These are phyloP conservation scores for Metarhizium humberi DNA, from an alignment of 2,329 filamentous ascomycete genomes.

Conservation along the genomic window DNA sequence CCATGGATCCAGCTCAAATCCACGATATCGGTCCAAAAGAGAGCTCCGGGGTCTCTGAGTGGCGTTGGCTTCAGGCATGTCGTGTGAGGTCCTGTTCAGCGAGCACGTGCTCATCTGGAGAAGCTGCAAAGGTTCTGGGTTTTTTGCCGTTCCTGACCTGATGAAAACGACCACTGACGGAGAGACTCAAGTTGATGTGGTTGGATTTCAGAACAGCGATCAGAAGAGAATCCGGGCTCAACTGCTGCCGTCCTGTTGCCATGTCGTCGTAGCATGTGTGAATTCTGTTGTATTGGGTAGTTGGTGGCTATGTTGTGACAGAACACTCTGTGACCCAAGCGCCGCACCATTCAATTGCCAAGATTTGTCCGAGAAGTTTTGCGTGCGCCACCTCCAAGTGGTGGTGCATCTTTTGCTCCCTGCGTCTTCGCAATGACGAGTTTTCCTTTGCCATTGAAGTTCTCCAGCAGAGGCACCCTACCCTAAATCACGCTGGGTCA, in stretches of 20 bases:
- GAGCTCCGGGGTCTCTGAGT: not conserved
- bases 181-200: not conserved
- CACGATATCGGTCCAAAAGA: too few species aligned
- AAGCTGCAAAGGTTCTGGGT: not conserved
- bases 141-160: not conserved
- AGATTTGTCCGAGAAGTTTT: too few species aligned
- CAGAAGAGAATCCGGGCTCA: too few species aligned
- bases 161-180: not conserved
- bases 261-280: not conserved
- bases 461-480: too few species aligned
- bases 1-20: not conserved
- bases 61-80: not conserved
- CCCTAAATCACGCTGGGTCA: too few species aligned
- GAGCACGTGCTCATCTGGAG: conserved; percentile 7
- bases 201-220: not conserved
- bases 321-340: not conserved
- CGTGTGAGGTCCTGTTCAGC: conserved; percentile 3
- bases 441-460: too few species aligned
- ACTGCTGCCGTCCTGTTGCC: too few species aligned
- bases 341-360: not conserved
- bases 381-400: too few species aligned
- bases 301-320: not conserved
- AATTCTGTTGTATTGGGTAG: not conserved
- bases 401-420: too few species aligned
- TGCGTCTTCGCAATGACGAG: too few species aligned